These are phyloP conservation scores for Dryadomyces quercivorus DNA, from an alignment of 2,329 filamentous ascomycete species.

Conservation along the genomic window DNA sequence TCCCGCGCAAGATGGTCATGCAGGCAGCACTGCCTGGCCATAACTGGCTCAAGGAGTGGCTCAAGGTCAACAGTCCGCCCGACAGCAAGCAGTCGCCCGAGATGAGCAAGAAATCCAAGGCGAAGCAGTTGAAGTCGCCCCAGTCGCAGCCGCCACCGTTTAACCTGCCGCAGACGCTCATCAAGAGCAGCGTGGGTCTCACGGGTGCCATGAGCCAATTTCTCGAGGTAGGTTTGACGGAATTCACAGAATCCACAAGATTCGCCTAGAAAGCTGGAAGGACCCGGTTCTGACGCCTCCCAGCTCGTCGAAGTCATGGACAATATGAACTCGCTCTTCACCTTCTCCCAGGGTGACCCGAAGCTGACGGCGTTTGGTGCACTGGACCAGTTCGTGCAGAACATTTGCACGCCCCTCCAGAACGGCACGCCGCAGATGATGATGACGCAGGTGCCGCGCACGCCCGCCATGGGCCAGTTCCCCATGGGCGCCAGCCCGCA, in stretches of 20 bases:
- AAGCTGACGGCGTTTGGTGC: constrained; percentile 43
- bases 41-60: constrained; percentile 55
- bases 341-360: constrained; percentile 42
- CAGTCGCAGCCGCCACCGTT: constrained; percentile 46
- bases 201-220: constrained; percentile 51
- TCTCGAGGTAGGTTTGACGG: constrained; percentile 38
- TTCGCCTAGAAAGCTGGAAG: neutral
- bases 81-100: constrained; percentile 50
- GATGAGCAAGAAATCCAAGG: constrained; percentile 55
- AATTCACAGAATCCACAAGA: too few relatives aligned
- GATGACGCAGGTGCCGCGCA: constrained; percentile 36
- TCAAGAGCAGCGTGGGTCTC: constrained; percentile 45
- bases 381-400: constrained; percentile 46
- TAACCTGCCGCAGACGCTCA: constrained; percentile 44
- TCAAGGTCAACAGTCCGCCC: constrained; percentile 37
- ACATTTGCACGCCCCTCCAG: constrained; percentile 21
- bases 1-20: constrained; percentile 56
- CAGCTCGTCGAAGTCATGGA: constrained; percentile 55
- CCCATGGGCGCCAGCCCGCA: constrained; percentile 48
- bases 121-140: constrained; percentile 46
- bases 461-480: constrained; percentile 45
- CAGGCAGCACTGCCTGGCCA: constrained; percentile 49
- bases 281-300: neutral
- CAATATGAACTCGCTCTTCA: constrained; percentile 53
- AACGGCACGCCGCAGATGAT: constrained; percentile 34